A percentile compares a stretch with the other conserved stretches of the same genome.
Evolutionary conservation across 2,329 filamentous ascomycete species (phyloP).

Genomic region (Colletotrichum acutatum): DNA sequence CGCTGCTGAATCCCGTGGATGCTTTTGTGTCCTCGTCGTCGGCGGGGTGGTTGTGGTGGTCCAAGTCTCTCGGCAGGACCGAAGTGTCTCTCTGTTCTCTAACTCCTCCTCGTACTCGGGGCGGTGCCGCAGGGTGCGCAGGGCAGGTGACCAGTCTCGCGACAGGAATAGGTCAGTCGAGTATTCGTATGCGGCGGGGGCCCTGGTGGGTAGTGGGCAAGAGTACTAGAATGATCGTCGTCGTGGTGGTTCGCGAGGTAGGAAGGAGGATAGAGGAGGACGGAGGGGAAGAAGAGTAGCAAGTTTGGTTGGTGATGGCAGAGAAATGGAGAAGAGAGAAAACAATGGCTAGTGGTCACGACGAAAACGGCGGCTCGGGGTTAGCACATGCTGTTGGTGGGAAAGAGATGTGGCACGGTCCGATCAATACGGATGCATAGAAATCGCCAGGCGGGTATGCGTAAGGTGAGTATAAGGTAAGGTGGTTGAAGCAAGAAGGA

Average conservation of each 20-base stretch:
- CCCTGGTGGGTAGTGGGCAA: neutral
- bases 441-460: slow-evolving; percentile 12
- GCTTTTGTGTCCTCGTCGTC: slow-evolving; percentile 20
- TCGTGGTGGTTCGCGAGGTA: slow-evolving; percentile 9
- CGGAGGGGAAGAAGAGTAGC: slow-evolving; percentile 7
- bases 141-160: slow-evolving; percentile 25
- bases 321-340: slow-evolving; percentile 34
- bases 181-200: slow-evolving; percentile 23
- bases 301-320: slow-evolving; percentile 21
- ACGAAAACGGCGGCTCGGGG: slow-evolving; percentile 34
- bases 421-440: slow-evolving; percentile 30
- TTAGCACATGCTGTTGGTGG: slow-evolving; percentile 35
- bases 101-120: slow-evolving; percentile 30
- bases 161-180: slow-evolving; percentile 14
- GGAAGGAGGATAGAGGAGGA: neutral
- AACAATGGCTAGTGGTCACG: slow-evolving; percentile 32
- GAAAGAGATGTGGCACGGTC: slow-evolving; percentile 32
- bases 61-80: slow-evolving; percentile 20
- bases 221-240: slow-evolving; percentile 9
- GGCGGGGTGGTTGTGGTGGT: slow-evolving; percentile 16
- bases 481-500: slow-evolving; percentile 7
- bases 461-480: neutral
- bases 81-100: slow-evolving; percentile 8
- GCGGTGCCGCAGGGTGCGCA: slow-evolving; percentile 2
- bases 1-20: slow-evolving; percentile 62